These are phyloP conservation scores for Phytophthora sansomeana DNA, from an alignment of 352 stramenopile species.

Conservation along the genomic window DNA sequence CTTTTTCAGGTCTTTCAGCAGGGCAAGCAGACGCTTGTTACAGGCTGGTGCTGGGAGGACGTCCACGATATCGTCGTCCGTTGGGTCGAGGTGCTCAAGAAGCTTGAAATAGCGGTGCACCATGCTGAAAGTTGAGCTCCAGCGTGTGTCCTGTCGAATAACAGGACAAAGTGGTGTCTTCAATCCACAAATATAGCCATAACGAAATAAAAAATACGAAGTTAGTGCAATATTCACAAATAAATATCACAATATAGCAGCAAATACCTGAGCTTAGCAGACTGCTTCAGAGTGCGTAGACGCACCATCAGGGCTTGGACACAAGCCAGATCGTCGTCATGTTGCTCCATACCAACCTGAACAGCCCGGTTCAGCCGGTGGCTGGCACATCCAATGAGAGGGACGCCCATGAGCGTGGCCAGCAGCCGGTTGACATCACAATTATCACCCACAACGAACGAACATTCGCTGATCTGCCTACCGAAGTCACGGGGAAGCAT, in stretches of 20 bases:
- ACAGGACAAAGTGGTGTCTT: neutral
- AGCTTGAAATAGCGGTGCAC: conserved; percentile 11
- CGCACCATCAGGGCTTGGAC: conserved; percentile 1
- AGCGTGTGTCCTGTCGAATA: neutral
- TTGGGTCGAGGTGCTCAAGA: conserved; percentile 7
- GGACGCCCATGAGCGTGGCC: neutral
- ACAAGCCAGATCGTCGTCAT: neutral
- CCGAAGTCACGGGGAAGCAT: neutral
- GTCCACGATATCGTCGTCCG: conserved; percentile 10
- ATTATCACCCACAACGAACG: neutral
- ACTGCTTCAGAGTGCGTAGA: neutral
- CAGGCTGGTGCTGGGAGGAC: neutral
- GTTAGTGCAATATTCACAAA: neutral
- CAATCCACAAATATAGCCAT: neutral
- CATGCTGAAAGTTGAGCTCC: conserved; percentile 3
- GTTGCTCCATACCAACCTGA: neutral
- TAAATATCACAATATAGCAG: neutral
- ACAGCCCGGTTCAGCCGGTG: neutral
- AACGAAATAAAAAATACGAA: conserved; percentile 2
- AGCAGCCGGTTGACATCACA: neutral
- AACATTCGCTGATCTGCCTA: neutral
- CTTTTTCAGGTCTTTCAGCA: conserved; percentile 12
- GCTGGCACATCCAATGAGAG: neutral
- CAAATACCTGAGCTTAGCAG: neutral
- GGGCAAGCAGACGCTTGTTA: neutral